phyloP scores from a whole-genome alignment of 2,329 filamentous ascomycete genomes.

The Verticillium longisporum region DNA sequence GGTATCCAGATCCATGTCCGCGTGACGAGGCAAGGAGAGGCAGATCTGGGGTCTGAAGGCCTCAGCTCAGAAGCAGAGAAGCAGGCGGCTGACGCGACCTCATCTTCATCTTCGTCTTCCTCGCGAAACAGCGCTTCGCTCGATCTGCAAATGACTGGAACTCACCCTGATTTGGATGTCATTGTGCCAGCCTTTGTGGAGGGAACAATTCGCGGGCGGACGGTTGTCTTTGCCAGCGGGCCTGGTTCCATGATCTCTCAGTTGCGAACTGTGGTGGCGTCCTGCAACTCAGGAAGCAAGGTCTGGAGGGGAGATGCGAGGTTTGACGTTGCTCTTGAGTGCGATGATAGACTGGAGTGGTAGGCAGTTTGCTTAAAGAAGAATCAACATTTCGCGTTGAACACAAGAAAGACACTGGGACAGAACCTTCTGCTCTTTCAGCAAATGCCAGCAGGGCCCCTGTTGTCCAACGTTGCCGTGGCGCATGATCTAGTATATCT shows the following conservation, averaged over 20 bases:
- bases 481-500: neutral
- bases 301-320: conserved; percentile 52
- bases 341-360: conserved; percentile 52
- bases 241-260: conserved; percentile 52
- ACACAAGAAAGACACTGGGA: too few species aligned
- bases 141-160: neutral
- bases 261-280: conserved; percentile 44
- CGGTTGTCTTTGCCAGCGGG: conserved; percentile 52
- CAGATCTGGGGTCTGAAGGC: neutral
- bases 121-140: conserved; percentile 3
- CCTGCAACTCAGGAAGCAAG: conserved; percentile 39
- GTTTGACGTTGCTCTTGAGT: conserved; percentile 48
- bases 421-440: neutral
- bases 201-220: conserved; percentile 37
- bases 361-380: neutral
- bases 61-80: conserved; percentile 7
- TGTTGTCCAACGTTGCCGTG: neutral
- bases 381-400: neutral
- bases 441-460: neutral
- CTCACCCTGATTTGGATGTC: conserved; percentile 36
- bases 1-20: conserved; percentile 1
- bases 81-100: conserved; percentile 12
- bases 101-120: neutral
- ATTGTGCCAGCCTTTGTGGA: conserved; percentile 42
- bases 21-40: conserved; percentile 9